Evolutionary conservation across 2,329 filamentous ascomycete species (phyloP).

Genomic region (Aspergillus fijiensis): DNA sequence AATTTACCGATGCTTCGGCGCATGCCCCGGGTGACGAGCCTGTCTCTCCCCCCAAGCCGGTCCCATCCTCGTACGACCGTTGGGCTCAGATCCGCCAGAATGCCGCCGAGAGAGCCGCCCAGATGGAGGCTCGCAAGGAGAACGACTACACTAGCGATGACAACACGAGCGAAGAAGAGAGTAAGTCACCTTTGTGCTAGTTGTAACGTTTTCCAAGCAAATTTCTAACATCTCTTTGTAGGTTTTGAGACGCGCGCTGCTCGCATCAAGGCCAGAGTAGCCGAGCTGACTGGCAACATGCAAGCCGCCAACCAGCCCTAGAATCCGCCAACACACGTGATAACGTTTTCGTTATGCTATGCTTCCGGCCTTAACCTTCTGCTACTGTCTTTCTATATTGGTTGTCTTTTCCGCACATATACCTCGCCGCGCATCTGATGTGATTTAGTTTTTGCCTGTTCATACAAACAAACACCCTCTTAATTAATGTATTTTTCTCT

Average conservation of each 20-base stretch:
- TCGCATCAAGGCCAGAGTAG: slow-evolving; percentile 95
- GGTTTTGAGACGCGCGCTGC: slow-evolving; percentile 95
- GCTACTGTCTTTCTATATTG: slow-evolving; percentile 6
- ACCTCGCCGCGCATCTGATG: not conserved
- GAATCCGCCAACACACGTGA: not conserved
- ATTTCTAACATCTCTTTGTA: slow-evolving; percentile 43
- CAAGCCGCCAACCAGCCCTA: slow-evolving; percentile 48
- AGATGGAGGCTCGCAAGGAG: slow-evolving; percentile 58
- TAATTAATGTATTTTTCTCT: not conserved
- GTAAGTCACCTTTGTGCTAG: slow-evolving; percentile 55
- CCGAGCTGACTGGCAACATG: slow-evolving; percentile 86
- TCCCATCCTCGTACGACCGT: slow-evolving; percentile 62
- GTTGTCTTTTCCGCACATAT: slow-evolving; percentile 10
- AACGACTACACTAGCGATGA: slow-evolving; percentile 63
- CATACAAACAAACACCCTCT: not conserved
- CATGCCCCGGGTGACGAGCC: slow-evolving; percentile 9
- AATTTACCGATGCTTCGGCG: slow-evolving; percentile 10
- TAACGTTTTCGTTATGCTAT: not conserved
- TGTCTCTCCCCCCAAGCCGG: slow-evolving; percentile 2
- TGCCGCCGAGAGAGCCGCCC: slow-evolving; percentile 74
- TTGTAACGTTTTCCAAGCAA: too few species aligned
- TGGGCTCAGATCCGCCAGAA: slow-evolving; percentile 98
- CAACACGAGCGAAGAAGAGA: slow-evolving; percentile 96
- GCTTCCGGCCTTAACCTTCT: slow-evolving; percentile 2
- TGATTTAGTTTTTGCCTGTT: not conserved